Base-by-base conservation (phyloP, 2,329 filamentous ascomycete genomes). In the Scedosporium minutisporum region DNA sequence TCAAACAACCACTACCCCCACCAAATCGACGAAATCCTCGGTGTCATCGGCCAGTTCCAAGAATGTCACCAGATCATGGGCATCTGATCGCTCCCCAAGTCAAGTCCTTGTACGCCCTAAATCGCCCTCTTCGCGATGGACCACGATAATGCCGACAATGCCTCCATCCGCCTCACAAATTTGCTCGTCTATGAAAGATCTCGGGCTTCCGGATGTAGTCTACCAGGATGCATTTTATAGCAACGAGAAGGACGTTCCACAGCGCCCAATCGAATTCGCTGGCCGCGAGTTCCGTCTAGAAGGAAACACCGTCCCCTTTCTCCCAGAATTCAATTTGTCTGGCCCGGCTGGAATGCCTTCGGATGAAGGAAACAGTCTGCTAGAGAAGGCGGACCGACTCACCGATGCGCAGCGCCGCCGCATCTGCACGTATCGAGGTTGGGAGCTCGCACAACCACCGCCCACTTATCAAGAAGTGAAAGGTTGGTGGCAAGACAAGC, bases 201-300 rank as follows among this genome's bases (percentile, higher is more conserved):
- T 70, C 38, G 46, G 64, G 14, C 51, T 86, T 7, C 88, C 89
- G 0, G 80, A 87, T 63, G 82, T 89, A 14, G 82, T 97, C 58
- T 96, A 96, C 66, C 90, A 92, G 72, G 87, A 92, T 70, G 87
- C 93, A 0, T 93, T 88, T 69, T 97, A 96, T 71, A 90, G 92
- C 67, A 81, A 90, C 29, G 91, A 96, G 65, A 81, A 80, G 60
- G 95, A 97, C 73, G 89, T 97, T 0, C 92, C 93, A 12, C 82
- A 87, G 46, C 83, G 88, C 61, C 75, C 82, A 38, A 82, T 91
- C 61, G 91, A 96, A 73, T 97, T 96, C 75, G 93, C 90, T 6
- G 93, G 93, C 3, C 86, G 87, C 67, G 90, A 96, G 68, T 97
- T 96, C 71, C 88, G 85, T 63, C 76, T 97, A 6, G 83, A 86